Evolutionary conservation across 83 land plant species (phyloP).

Genomic region (Isoetes engelmannii): DNA sequence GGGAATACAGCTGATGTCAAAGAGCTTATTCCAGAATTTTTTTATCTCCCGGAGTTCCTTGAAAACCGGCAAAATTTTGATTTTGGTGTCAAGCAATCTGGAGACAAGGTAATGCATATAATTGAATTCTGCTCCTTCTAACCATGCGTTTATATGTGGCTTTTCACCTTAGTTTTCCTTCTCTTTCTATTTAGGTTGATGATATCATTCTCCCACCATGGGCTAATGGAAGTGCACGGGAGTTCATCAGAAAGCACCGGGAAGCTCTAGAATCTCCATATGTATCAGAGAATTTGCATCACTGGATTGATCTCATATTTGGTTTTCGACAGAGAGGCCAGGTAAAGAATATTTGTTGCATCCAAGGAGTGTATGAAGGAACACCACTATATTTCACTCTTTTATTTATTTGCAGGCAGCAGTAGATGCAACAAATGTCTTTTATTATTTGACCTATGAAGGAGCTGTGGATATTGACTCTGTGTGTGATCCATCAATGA

Average conservation of each 20-base stretch:
- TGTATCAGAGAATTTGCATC: constrained; percentile 96
- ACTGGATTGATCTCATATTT: constrained; percentile 99
- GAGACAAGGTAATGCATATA: constrained; percentile 68
- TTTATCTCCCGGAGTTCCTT: constrained; percentile 92
- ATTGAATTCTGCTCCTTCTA: background rate
- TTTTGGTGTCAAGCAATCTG: constrained; percentile 91
- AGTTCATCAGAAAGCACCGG: constrained; percentile 87
- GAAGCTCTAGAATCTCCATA: constrained; percentile 96
- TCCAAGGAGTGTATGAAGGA: constrained; percentile 1
- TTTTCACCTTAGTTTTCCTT: constrained; percentile 1
- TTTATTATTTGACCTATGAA: constrained; percentile 95
- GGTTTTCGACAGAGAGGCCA: constrained; percentile 94
- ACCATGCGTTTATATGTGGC: background rate
- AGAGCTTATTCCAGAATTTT: constrained; percentile 97
- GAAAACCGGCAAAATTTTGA: constrained; percentile 83
- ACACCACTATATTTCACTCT: background rate
- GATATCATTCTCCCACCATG: constrained; percentile 90
- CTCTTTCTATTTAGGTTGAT: constrained; percentile 56
- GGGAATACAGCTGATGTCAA: constrained; percentile 99
- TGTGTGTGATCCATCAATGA: constrained; percentile 88
- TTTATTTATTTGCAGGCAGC: constrained; percentile 59
- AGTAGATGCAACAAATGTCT: constrained; percentile 95
- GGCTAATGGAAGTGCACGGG: constrained; percentile 99
- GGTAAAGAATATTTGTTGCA: constrained; percentile 33
- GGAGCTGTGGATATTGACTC: constrained; percentile 97